Conservation (phyloP, 2,329 filamentous ascomycete genomes). For the Tolypocladium pustulatum region DNA sequence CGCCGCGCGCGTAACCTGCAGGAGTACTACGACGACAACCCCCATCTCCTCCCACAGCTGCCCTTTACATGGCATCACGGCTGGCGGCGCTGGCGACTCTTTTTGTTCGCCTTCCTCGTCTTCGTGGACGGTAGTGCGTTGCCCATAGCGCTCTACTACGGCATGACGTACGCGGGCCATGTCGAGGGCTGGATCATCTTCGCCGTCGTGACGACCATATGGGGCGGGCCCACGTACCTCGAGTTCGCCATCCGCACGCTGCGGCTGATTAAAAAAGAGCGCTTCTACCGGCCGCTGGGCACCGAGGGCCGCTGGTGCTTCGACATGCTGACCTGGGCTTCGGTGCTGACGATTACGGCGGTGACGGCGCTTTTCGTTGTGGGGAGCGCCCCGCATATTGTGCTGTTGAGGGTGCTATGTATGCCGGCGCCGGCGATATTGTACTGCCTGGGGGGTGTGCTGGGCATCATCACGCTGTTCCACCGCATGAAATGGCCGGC, state of each 20-base stretch:
- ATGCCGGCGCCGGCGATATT: conserved; percentile 42
- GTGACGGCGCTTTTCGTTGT: conserved; percentile 41
- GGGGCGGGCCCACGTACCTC: conserved; percentile 43
- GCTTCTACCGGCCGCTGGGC: conserved; percentile 39
- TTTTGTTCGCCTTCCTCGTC: conserved; percentile 35
- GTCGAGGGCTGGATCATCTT: conserved; percentile 34
- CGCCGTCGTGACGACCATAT: conserved; percentile 43
- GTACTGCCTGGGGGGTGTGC: conserved; percentile 32
- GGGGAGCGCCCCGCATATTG: conserved; percentile 37
- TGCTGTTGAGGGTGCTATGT: conserved; percentile 37
- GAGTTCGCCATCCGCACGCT: conserved; percentile 39
- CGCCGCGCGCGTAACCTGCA: conserved; percentile 23
- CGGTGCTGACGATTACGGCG: conserved; percentile 34
- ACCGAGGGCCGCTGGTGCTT: conserved; percentile 35
- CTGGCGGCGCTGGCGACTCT: conserved; percentile 30
- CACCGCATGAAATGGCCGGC: conserved; percentile 30
- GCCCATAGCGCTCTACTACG: conserved; percentile 42
- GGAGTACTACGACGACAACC: conserved; percentile 29
- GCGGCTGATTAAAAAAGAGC: conserved; percentile 35
- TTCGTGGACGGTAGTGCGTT: conserved; percentile 32
- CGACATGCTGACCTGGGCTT: conserved; percentile 36
- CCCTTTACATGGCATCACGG: conserved; percentile 31
- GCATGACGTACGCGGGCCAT: conserved; percentile 29
- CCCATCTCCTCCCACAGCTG: conserved; percentile 25
- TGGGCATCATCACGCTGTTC: conserved; percentile 25